Base-by-base conservation (phyloP, 2,329 filamentous ascomycete species). In the Penicillium sp. region DNA sequence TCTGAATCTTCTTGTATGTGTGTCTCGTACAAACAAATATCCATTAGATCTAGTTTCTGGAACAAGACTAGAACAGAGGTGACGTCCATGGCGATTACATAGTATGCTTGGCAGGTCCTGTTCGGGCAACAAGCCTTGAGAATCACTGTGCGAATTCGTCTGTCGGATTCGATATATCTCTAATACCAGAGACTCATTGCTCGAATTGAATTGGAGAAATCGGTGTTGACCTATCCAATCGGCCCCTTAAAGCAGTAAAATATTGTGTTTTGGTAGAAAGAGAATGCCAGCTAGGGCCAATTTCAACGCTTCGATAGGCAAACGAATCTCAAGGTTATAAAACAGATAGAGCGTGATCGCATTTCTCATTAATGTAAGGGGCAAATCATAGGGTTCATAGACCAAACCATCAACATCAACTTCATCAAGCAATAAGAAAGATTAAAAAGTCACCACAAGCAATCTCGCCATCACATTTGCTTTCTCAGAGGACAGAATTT, bases 321-420 rank as follows among this genome's bases (percentile, higher is more conserved):
- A 18, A 1, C 4, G 18, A 47, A 2, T 18, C 11, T 8, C 18
- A 34, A 46, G 23, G 29, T 32, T 44, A 30, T 26, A 39, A 19
- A 52, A 44, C 18, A 49, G 40, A 13, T 32, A 48, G 19, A 35
- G 26, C 23, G 45, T 58, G 49, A 57, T 51, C 41, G 44, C 35
- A 52, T 53, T 47, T 44, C 36, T 44, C 44, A 61, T 59, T 57
- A 58, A 53, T 41, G 16, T 47, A 45, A 36, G 34, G 44, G 47
- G 43, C 47, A 43, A 53, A 39, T 26, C 39, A 36, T 44, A 51
- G 23, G 23, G 38, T 48, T 50, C 40, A 47, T 45, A 56, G 34
- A 40, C 43, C 30, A 46, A 46, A 45, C 39, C 44, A 41, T 39
- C 45, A 51, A 39, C 39, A 57, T 52, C 51, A 51, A 45, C 46